These are phyloP conservation scores for Ganoderma boninense DNA, from an alignment of 1,284 basidiomycete genomes.

Conservation along the genomic window DNA sequence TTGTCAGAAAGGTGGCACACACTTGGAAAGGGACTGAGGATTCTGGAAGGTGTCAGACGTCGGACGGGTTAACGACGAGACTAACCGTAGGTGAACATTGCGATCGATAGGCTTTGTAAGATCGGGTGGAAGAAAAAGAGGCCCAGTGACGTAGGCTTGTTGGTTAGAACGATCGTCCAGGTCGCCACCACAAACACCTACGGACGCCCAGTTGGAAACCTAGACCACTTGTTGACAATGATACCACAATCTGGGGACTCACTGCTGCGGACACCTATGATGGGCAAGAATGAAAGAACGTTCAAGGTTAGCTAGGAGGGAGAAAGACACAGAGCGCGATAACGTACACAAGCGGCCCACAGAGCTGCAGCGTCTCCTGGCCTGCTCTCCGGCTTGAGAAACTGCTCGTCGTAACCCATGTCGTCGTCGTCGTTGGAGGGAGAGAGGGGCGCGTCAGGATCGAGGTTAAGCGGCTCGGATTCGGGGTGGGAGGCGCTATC, in stretches of 20 bases:
- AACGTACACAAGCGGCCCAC: conserved; percentile 50
- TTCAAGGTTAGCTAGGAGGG: background rate
- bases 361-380: conserved; percentile 50
- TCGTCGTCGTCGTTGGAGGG: conserved; percentile 5
- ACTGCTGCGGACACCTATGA: conserved; percentile 39
- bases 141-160: conserved; percentile 55
- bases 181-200: conserved; percentile 57
- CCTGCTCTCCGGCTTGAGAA: conserved; percentile 48
- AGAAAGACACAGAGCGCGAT: background rate
- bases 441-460: conserved; percentile 15
- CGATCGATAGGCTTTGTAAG: conserved; percentile 63
- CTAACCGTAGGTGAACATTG: conserved; percentile 67
- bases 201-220: background rate
- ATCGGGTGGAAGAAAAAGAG: conserved; percentile 75
- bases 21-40: background rate
- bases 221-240: background rate
- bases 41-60: conserved; percentile 7
- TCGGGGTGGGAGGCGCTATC: conserved; percentile 25
- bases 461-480: conserved; percentile 30
- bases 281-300: background rate
- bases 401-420: conserved; percentile 50
- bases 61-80: background rate
- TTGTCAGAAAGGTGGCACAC: background rate
- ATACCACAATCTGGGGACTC: conserved; percentile 21
- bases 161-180: conserved; percentile 60